phyloP scores from a whole-genome alignment of 768 basidiomycete species.

The Pulveroboletus sp. region DNA sequence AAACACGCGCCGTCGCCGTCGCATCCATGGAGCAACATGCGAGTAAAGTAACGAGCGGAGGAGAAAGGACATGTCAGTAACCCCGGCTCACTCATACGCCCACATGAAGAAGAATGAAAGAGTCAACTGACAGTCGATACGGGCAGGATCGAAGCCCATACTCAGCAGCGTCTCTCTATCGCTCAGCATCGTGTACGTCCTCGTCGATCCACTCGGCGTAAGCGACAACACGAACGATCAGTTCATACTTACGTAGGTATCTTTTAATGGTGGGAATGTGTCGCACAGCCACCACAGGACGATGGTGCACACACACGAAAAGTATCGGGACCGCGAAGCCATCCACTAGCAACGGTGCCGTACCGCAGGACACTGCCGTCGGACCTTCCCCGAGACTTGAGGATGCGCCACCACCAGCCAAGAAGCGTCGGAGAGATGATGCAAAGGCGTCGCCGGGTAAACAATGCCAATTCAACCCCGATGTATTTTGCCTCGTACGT shows the following conservation, averaged over 20 bases:
- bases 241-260: too few relatives aligned
- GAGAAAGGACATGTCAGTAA: not conserved
- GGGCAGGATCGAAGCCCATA: constrained; percentile 83
- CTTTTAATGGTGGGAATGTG: too few relatives aligned
- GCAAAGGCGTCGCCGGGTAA: not conserved
- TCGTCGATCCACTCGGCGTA: not conserved
- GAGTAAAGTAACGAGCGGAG: not conserved
- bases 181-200: constrained; percentile 32
- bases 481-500: constrained; percentile 6
- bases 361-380: too few relatives aligned
- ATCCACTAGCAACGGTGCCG: too few relatives aligned
- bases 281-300: not conserved
- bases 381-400: not conserved
- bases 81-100: too few relatives aligned
- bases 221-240: too few relatives aligned
- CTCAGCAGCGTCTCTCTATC: constrained; percentile 72
- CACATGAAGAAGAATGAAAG: not conserved
- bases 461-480: constrained; percentile 2
- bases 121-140: constrained; percentile 73
- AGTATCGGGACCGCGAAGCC: not conserved
- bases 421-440: not conserved
- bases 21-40: not conserved
- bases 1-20: too few relatives aligned
- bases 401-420: not conserved
- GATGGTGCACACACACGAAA: not conserved